Evolutionary conservation across 805 yeast species (phyloP).

Genomic region (Spathaspora sp.): DNA sequence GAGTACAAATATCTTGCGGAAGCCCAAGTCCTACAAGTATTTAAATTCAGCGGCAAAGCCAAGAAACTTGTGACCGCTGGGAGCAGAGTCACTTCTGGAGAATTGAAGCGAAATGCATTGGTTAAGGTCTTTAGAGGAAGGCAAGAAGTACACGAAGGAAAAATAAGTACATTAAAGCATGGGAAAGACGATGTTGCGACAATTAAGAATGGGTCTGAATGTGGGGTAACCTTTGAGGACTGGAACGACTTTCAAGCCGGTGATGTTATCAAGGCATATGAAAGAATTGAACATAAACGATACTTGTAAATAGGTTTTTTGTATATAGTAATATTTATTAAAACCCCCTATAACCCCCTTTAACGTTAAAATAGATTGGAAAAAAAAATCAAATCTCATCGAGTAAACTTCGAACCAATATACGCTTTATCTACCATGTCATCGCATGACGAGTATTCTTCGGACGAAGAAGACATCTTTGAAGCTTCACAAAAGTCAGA

Average conservation of each 20-base stretch:
- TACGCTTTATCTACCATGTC: constrained; percentile 18
- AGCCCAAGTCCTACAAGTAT: constrained; percentile 66
- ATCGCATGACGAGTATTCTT: constrained; percentile 47
- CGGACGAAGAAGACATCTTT: constrained; percentile 44
- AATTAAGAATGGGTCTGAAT: constrained; percentile 82
- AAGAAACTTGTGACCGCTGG: constrained; percentile 74
- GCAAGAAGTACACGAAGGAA: constrained; percentile 51
- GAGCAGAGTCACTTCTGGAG: constrained; percentile 72
- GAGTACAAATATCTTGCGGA: constrained; percentile 66
- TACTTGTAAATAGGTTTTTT: constrained; percentile 21
- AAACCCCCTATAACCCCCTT: background rate
- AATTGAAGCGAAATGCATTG: constrained; percentile 53
- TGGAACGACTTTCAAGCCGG: constrained; percentile 74
- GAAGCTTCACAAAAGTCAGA: constrained; percentile 27
- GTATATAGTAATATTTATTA: background rate
- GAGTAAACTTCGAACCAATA: background rate
- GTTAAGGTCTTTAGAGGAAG: constrained; percentile 56
- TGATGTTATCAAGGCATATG: constrained; percentile 71
- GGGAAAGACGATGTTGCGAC: constrained; percentile 75
- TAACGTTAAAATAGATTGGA: background rate
- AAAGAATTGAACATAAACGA: constrained; percentile 48
- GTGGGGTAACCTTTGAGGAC: constrained; percentile 72
- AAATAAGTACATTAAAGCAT: constrained; percentile 70
- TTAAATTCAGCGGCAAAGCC: constrained; percentile 62
- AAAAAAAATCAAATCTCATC: constrained; percentile 3